These are phyloP conservation scores for Fusarium pseudonygamai DNA, from an alignment of 2,329 filamentous ascomycete species.

Conservation along the genomic window DNA sequence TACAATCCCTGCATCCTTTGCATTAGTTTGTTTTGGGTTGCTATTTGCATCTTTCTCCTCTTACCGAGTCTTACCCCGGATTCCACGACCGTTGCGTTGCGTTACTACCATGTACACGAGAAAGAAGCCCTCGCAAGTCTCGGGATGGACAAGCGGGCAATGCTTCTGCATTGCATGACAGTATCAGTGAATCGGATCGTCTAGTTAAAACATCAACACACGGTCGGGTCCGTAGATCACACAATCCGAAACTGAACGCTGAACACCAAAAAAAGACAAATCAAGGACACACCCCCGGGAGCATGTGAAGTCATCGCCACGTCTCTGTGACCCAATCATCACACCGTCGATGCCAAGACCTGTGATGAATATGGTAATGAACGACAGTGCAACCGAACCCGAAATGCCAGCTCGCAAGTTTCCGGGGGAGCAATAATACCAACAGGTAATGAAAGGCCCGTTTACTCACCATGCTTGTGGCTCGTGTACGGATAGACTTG, in stretches of 20 bases:
- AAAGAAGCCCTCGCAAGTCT: not conserved
- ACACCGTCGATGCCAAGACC: constrained; percentile 11
- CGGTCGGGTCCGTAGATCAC: constrained; percentile 21
- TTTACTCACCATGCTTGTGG: constrained; percentile 3
- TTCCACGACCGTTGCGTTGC: constrained; percentile 23
- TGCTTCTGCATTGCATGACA: not conserved
- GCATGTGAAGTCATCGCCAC: constrained; percentile 43
- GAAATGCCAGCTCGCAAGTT: constrained; percentile 13
- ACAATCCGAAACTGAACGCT: constrained; percentile 14
- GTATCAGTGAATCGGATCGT: constrained; percentile 5
- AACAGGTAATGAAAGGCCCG: not conserved
- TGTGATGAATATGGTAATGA: constrained; percentile 38
- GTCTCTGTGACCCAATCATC: constrained; percentile 37
- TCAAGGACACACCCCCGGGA: constrained; percentile 16
- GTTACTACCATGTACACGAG: not conserved
- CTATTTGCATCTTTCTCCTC: not conserved
- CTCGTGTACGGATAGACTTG: constrained; percentile 1
- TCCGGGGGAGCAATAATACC: not conserved
- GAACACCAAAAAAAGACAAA: not conserved
- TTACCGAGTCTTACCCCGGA: constrained; percentile 29
- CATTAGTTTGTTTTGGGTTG: constrained; percentile 16
- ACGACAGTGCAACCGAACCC: constrained; percentile 18
- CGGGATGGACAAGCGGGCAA: not conserved
- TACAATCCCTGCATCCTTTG: constrained; percentile 30
- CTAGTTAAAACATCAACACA: constrained; percentile 3